Conservation (phyloP, 2,329 filamentous ascomycete species). For the Juglanconis sp. region DNA sequence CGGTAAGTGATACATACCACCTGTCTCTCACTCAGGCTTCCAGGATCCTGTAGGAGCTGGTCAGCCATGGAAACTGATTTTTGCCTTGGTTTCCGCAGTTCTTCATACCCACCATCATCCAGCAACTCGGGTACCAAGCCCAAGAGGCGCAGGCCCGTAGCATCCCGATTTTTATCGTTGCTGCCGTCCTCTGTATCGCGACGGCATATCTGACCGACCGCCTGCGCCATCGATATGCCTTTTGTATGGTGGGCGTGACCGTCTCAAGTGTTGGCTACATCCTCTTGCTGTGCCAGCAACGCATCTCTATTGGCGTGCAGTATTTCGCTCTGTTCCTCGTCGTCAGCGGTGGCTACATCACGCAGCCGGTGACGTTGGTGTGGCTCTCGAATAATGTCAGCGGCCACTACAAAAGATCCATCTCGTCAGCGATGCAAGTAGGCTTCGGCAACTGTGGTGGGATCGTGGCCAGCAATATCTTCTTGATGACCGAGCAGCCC, state of each 20-base stretch:
- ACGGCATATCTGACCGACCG: slow-evolving; percentile 46
- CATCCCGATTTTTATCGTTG: slow-evolving; percentile 36
- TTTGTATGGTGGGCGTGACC: slow-evolving; percentile 47
- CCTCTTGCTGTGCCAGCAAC: slow-evolving; percentile 48
- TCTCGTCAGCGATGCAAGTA: slow-evolving; percentile 51
- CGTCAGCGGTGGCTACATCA: slow-evolving; percentile 50
- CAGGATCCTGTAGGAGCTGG: too few species aligned
- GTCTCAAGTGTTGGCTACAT: slow-evolving; percentile 53
- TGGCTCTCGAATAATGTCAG: slow-evolving; percentile 58
- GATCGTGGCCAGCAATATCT: slow-evolving; percentile 51
- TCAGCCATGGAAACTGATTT: too few species aligned
- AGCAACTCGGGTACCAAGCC: slow-evolving; percentile 33
- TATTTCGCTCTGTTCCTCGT: slow-evolving; percentile 56
- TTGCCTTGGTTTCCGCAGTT: slow-evolving; percentile 18
- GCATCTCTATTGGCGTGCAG: slow-evolving; percentile 43
- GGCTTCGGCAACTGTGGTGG: slow-evolving; percentile 49
- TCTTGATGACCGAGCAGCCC: slow-evolving; percentile 43
- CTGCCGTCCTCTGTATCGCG: slow-evolving; percentile 28
- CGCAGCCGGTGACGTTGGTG: slow-evolving; percentile 51
- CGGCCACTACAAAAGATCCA: slow-evolving; percentile 55
- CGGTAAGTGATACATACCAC: slow-evolving; percentile 16
- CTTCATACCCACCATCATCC: slow-evolving; percentile 37
- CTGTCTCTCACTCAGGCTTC: too few species aligned
- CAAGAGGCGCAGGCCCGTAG: slow-evolving; percentile 33
- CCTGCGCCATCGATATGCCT: slow-evolving; percentile 49